phyloP scores from a whole-genome alignment of 2,329 filamentous ascomycete species.

The Xenosphaeropsis pyriputrescens region DNA sequence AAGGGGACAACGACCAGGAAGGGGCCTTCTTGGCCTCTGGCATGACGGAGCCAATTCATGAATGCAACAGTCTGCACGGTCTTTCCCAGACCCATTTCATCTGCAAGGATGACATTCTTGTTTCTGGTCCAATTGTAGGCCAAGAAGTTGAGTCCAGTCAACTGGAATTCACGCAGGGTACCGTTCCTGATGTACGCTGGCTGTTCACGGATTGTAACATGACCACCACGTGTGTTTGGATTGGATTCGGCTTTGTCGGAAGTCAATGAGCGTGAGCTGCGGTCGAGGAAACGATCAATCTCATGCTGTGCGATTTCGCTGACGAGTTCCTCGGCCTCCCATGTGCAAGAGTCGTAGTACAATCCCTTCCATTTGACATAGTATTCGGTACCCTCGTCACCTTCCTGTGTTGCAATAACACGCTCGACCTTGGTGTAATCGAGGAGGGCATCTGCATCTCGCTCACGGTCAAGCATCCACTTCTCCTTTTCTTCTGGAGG shows the following conservation, averaged over 20 bases:
- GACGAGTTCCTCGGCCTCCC: constrained; percentile 69
- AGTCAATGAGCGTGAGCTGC: constrained; percentile 63
- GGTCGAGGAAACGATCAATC: constrained; percentile 83
- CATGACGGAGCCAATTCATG: constrained; percentile 90
- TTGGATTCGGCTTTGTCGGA: constrained; percentile 71
- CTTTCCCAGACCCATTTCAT: constrained; percentile 98
- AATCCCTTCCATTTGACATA: constrained; percentile 95
- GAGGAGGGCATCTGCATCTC: constrained; percentile 72
- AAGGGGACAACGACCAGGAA: constrained; percentile 95
- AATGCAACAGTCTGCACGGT: constrained; percentile 96
- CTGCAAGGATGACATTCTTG: constrained; percentile 92
- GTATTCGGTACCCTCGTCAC: constrained; percentile 74
- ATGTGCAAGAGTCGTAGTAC: constrained; percentile 87
- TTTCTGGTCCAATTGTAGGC: constrained; percentile 89
- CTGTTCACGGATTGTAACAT: constrained; percentile 63
- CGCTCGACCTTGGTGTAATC: constrained; percentile 90
- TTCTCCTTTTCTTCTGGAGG: constrained; percentile 81
- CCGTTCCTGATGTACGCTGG: constrained; percentile 76
- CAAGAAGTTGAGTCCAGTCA: constrained; percentile 88
- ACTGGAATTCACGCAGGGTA: constrained; percentile 81
- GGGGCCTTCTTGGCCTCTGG: constrained; percentile 78
- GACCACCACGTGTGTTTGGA: constrained; percentile 53
- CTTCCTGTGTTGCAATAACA: constrained; percentile 71
- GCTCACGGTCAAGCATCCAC: constrained; percentile 88
- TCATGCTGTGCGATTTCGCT: constrained; percentile 70